These are phyloP conservation scores for Metschnikowia chrysomelidarum DNA, from an alignment of 805 yeast genomes.

Conservation along the genomic window DNA sequence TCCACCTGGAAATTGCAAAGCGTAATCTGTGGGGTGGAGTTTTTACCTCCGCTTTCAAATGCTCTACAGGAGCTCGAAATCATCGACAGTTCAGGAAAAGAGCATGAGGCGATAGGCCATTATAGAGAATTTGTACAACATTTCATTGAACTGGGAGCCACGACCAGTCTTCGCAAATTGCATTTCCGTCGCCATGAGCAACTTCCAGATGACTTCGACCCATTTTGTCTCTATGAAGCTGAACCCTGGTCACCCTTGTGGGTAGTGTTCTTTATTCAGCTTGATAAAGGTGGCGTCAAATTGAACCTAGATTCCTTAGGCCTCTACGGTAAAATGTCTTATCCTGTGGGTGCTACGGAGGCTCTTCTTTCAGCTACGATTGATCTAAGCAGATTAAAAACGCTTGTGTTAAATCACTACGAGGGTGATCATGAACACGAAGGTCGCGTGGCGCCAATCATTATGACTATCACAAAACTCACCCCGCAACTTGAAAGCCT, in stretches of 20 bases:
- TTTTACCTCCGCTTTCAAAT: neutral
- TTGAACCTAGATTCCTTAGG: conserved; percentile 14
- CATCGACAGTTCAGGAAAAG: too few species aligned
- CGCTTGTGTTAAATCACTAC: neutral
- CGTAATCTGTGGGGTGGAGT: neutral
- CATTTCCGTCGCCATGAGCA: neutral
- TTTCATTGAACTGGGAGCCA: neutral
- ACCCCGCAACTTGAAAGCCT: neutral
- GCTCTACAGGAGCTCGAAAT: conserved; percentile 1
- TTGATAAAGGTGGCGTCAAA: conserved; percentile 1
- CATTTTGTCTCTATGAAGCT: neutral
- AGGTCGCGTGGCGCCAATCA: neutral
- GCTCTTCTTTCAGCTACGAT: neutral
- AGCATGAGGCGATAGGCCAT: too few species aligned
- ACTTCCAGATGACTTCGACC: neutral
- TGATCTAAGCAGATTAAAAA: neutral
- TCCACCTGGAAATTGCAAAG: neutral
- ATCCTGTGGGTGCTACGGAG: neutral
- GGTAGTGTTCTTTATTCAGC: conserved; percentile 19
- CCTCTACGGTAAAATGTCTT: conserved; percentile 20
- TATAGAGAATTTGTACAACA: neutral
- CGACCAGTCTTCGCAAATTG: neutral
- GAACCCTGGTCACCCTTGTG: conserved; percentile 14
- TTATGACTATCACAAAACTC: neutral
- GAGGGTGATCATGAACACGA: neutral